Evolutionary conservation across 1,284 basidiomycete genomes (phyloP).

Genomic region (Boletus semigastroideus): DNA sequence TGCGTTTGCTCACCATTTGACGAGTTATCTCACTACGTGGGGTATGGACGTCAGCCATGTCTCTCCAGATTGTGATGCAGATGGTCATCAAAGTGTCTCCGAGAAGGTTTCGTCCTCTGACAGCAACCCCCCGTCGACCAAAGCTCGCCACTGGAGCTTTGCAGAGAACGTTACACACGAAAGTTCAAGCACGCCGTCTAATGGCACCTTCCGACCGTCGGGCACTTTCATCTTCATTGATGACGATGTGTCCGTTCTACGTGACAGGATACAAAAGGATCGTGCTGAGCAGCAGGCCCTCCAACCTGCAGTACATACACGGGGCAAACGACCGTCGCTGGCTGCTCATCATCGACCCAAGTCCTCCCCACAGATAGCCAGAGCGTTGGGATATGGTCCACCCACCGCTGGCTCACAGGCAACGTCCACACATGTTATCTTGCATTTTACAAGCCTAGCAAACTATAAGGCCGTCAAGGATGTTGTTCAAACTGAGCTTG

Average conservation of each 20-base stretch:
- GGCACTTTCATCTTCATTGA: constrained; percentile 82
- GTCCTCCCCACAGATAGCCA: constrained; percentile 74
- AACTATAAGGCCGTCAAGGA: constrained; percentile 90
- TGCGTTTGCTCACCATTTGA: constrained; percentile 86
- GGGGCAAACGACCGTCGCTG: constrained; percentile 72
- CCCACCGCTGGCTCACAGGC: constrained; percentile 29
- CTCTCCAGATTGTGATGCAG: constrained; percentile 57
- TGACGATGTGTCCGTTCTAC: constrained; percentile 78
- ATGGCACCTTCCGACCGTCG: constrained; percentile 28
- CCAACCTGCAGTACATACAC: constrained; percentile 41
- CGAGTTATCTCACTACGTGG: constrained; percentile 91
- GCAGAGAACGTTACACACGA: constrained; percentile 23
- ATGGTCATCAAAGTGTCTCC: constrained; percentile 32
- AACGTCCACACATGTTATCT: constrained; percentile 54
- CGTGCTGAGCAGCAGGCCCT: constrained; percentile 55
- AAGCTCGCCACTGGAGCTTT: constrained; percentile 25
- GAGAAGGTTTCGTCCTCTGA: constrained; percentile 15
- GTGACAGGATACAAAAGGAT: constrained; percentile 65
- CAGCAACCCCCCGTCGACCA: constrained; percentile 16
- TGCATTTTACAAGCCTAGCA: constrained; percentile 88
- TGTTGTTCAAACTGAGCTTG: constrained; percentile 70
- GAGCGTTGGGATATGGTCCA: constrained; percentile 44
- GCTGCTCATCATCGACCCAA: constrained; percentile 67
- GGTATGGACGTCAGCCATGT: constrained; percentile 89
- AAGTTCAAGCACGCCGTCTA: constrained; percentile 9